Evolutionary conservation across 208 protist species (phyloP).

Genomic region (Trypanosoma cruzi): DNA sequence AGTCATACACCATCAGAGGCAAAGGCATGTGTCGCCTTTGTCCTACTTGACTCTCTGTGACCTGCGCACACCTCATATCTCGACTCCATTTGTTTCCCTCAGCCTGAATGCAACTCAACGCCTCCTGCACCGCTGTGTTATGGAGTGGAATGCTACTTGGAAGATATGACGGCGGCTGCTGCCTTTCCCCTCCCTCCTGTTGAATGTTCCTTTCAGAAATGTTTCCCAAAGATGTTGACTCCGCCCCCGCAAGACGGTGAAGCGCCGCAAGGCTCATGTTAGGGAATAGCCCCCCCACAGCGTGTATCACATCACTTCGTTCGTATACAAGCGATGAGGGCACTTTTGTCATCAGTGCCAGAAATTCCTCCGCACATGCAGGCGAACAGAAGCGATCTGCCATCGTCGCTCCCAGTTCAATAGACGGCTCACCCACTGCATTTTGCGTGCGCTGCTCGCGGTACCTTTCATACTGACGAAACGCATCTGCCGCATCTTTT

Average conservation of each 20-base stretch:
- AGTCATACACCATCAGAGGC: slow-evolving; percentile 26
- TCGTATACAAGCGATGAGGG: slow-evolving; percentile 33
- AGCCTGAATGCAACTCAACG: slow-evolving; percentile 33
- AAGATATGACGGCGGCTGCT: neutral
- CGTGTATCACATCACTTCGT: slow-evolving; percentile 39
- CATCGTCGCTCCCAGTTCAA: slow-evolving; percentile 29
- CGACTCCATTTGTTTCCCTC: slow-evolving; percentile 43
- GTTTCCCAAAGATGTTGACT: slow-evolving; percentile 28
- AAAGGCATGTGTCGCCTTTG: slow-evolving; percentile 1
- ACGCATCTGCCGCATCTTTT: slow-evolving; percentile 42
- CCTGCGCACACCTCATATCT: neutral
- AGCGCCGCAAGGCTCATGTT: slow-evolving; percentile 51
- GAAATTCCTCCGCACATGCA: slow-evolving; percentile 52
- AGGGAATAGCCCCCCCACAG: slow-evolving; percentile 63
- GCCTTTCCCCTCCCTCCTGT: neutral
- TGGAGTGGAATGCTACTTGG: neutral
- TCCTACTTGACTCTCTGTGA: neutral
- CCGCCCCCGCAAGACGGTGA: slow-evolving; percentile 52
- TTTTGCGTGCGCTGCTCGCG: slow-evolving; percentile 34
- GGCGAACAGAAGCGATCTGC: slow-evolving; percentile 69
- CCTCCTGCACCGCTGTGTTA: neutral
- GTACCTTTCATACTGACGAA: slow-evolving; percentile 54
- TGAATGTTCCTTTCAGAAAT: slow-evolving; percentile 16
- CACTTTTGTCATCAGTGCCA: slow-evolving; percentile 32
- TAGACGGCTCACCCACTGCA: neutral